Percentiles rank a stretch among this genome's conserved stretches.
These are phyloP conservation scores for Narthecium ossifragum DNA, from an alignment of 106 monocot species.

Conservation along the genomic window DNA sequence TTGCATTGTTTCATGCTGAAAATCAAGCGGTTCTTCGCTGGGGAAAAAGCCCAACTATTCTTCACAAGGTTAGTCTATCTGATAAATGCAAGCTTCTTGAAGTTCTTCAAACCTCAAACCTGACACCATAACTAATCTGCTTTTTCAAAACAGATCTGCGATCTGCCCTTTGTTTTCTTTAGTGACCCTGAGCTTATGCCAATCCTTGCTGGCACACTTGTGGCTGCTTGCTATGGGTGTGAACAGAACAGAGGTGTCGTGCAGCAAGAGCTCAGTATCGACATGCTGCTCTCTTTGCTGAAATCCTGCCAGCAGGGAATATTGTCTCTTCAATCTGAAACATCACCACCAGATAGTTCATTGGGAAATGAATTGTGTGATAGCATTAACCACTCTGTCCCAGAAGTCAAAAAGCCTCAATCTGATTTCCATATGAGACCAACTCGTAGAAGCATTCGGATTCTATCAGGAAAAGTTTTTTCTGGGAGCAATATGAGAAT, in stretches of 20 bases:
- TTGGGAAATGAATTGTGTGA: slow-evolving; percentile 22
- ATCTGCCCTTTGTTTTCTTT: slow-evolving; percentile 93
- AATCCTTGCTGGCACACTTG: slow-evolving; percentile 70
- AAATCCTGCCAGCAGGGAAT: slow-evolving; percentile 57
- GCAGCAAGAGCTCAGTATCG: slow-evolving; percentile 86
- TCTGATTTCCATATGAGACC: slow-evolving; percentile 29
- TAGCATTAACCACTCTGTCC: slow-evolving; percentile 10
- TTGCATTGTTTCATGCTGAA: slow-evolving; percentile 74
- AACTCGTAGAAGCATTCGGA: slow-evolving; percentile 31
- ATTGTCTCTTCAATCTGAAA: slow-evolving; percentile 14
- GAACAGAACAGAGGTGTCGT: slow-evolving; percentile 88
- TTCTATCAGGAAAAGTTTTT: slow-evolving; percentile 21
- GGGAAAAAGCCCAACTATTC: slow-evolving; percentile 97
- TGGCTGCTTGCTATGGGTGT: slow-evolving; percentile 82
- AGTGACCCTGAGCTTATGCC: slow-evolving; percentile 90
- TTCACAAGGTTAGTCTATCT: slow-evolving; percentile 81
- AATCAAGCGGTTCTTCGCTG: slow-evolving; percentile 98
- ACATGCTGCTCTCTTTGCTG: slow-evolving; percentile 88
- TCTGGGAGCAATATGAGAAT: slow-evolving; percentile 21
- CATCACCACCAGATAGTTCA: slow-evolving; percentile 17
- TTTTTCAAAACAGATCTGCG: slow-evolving; percentile 65
- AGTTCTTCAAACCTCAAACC: neutral
- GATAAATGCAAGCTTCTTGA: neutral
- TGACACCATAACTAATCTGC: slow-evolving; percentile 6
- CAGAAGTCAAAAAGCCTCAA: slow-evolving; percentile 41